Base-by-base conservation (phyloP, 768 basidiomycete species). In the Tricholomella constricta region DNA sequence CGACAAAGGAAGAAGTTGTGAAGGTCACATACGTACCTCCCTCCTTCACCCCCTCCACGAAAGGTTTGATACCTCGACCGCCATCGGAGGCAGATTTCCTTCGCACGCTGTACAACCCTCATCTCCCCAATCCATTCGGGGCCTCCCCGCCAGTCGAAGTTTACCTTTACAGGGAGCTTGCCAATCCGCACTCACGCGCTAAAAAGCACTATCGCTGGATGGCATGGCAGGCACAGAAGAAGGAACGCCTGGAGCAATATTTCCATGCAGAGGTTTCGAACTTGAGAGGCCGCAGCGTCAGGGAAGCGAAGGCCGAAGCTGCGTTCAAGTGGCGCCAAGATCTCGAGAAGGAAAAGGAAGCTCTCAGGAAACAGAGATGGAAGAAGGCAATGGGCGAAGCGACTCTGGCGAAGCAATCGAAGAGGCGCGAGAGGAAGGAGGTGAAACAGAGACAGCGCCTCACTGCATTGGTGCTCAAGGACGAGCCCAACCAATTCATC, bases 191-290 rank as follows among this genome's bases (percentile, higher is more conserved):
- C 63, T 83, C 88, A 11, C 85, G 89, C 17, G 88, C 90, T 8
- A 91, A 89, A 76, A 91, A 89, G 67, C 85, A 88, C 62, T 74
- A 75, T 44, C 82, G 91, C 57, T 93, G 88, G 87, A 82, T 88
- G 66, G 75, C 73, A 4, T 78, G 77, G 58, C 76, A 78, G 57
- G 59, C 65, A 15, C 72, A 77, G 56, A 78, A 76, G 63, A 73
- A 77, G 38, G 67, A 69, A 17, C 71, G 88, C 48, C 72, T 86
- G 42, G 72, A 77, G 53, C 70, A 82, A 56, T 80, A 82, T 57
- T 71, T 84, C 40, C 66, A 73, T 6, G 76, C 80, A 44, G 85
- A 85, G 48, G 64, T 85, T 60, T 67, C 74, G 53, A 69, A 84
- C 52, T 65, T 85, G 58, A 77, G 81, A 48, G 87, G 86, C 20